A percentile compares a stretch with the other conserved stretches of the same genome.
Conservation (phyloP, 108 stramenopile species). For the Bacterosira constricta region DNA sequence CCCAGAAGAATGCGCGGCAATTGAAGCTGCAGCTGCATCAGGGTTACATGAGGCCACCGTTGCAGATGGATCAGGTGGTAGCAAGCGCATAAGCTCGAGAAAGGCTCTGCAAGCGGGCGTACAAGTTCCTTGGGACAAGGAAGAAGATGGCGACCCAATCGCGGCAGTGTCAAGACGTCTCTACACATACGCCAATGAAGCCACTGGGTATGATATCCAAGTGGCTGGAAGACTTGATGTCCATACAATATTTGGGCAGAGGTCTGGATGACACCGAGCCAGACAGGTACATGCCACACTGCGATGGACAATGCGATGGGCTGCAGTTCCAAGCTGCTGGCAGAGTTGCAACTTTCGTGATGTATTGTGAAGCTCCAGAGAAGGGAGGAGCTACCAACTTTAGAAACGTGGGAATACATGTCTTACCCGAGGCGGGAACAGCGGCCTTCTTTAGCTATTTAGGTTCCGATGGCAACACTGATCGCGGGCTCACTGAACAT, state of each 20-base stretch:
- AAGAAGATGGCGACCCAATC: slow-evolving; percentile 70
- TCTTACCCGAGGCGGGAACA: slow-evolving; percentile 70
- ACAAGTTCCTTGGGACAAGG: slow-evolving; percentile 74
- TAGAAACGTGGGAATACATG: slow-evolving; percentile 71
- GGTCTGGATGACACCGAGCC: slow-evolving; percentile 62
- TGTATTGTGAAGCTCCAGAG: slow-evolving; percentile 86
- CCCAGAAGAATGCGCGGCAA: slow-evolving; percentile 79
- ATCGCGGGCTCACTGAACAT: slow-evolving; percentile 81
- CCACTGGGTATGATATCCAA: slow-evolving; percentile 63
- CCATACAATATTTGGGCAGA: slow-evolving; percentile 82
- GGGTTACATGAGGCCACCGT: slow-evolving; percentile 78
- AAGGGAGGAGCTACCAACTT: slow-evolving; percentile 91
- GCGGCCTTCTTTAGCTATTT: slow-evolving; percentile 88
- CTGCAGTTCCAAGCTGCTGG: slow-evolving; percentile 68
- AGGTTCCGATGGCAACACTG: slow-evolving; percentile 67
- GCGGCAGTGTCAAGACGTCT: slow-evolving; percentile 60
- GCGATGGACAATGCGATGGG: slow-evolving; percentile 90
- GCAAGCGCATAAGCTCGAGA: slow-evolving; percentile 61
- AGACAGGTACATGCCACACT: slow-evolving; percentile 91
- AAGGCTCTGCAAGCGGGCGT: slow-evolving; percentile 87
- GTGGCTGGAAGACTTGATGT: slow-evolving; percentile 84
- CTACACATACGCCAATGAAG: slow-evolving; percentile 78
- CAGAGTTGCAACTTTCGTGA: slow-evolving; percentile 91
- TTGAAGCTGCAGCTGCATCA: slow-evolving; percentile 62
- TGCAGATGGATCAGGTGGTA: slow-evolving; percentile 82